These are phyloP conservation scores for Trichoderma simmonsii DNA, from an alignment of 2,329 filamentous ascomycete species.

Conservation along the genomic window DNA sequence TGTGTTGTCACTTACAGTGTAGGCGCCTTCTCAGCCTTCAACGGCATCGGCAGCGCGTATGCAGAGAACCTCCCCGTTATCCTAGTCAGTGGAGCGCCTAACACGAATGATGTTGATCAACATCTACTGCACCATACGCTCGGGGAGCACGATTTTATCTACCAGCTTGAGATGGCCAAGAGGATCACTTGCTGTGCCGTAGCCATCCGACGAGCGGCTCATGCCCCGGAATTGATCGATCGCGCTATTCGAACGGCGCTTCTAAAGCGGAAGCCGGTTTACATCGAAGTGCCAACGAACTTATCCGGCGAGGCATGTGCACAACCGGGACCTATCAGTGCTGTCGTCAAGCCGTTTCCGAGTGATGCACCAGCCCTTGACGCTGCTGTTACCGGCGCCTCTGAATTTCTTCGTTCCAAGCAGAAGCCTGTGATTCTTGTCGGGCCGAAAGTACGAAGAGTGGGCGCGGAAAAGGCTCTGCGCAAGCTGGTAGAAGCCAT, in stretches of 20 bases:
- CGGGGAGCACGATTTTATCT: not conserved
- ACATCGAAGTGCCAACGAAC: not conserved
- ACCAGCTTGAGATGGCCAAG: not conserved
- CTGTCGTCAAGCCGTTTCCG: not conserved
- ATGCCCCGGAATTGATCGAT: not conserved
- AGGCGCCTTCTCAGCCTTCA: slow-evolving; percentile 20
- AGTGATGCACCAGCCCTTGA: not conserved
- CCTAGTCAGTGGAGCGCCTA: slow-evolving; percentile 18
- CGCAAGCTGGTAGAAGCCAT: not conserved
- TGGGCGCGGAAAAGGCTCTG: not conserved
- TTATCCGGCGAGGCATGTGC: not conserved
- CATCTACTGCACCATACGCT: not conserved
- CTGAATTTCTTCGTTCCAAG: not conserved
- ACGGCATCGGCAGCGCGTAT: slow-evolving; percentile 18
- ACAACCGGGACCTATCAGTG: not conserved
- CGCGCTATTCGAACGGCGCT: not conserved
- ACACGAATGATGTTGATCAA: not conserved
- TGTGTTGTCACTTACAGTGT: slow-evolving; percentile 22
- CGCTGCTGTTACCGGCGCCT: not conserved
- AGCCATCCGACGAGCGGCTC: not conserved
- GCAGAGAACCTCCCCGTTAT: slow-evolving; percentile 20
- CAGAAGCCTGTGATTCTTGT: not conserved
- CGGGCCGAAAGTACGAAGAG: not conserved
- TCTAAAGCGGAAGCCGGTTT: not conserved
- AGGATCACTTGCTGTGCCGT: not conserved